Conservation (phyloP, 768 basidiomycete species). For the Mycena latifolia region DNA sequence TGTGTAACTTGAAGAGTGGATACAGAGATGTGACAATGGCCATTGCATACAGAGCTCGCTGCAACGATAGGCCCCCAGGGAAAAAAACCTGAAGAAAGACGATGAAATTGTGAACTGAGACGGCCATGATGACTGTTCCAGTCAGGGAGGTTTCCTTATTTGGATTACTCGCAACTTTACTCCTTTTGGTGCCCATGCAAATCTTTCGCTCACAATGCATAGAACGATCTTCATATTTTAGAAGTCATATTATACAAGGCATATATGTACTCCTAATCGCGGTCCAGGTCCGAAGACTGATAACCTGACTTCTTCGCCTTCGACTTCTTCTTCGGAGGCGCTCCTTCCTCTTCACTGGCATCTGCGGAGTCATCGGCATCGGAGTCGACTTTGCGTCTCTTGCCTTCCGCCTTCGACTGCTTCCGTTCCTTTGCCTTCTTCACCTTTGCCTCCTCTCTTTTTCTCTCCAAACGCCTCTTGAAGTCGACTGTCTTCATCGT, state of each 20-base stretch:
- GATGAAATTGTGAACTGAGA: constrained; percentile 3
- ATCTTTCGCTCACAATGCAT: no score
- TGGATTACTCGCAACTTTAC: neutral
- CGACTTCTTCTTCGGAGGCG: no score
- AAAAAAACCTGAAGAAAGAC: constrained; percentile 3
- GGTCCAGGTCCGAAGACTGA: no score
- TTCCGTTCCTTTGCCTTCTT: neutral
- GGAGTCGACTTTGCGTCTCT: no score
- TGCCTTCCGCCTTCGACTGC: neutral
- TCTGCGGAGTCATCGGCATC: no score
- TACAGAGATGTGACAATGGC: neutral
- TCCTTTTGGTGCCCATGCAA: no score
- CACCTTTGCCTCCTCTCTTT: neutral
- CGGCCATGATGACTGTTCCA: neutral
- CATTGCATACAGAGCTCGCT: neutral
- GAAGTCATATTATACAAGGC: no score
- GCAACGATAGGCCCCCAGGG: neutral
- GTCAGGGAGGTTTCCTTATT: neutral
- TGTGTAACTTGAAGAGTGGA: neutral
- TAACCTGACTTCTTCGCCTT: no score
- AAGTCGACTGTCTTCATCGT: neutral
- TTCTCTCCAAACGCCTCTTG: neutral
- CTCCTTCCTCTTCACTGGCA: no score
- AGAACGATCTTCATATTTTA: no score
- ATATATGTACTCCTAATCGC: no score